Base-by-base conservation (phyloP, 1,284 basidiomycete species). In the Caloboletus firmus region DNA sequence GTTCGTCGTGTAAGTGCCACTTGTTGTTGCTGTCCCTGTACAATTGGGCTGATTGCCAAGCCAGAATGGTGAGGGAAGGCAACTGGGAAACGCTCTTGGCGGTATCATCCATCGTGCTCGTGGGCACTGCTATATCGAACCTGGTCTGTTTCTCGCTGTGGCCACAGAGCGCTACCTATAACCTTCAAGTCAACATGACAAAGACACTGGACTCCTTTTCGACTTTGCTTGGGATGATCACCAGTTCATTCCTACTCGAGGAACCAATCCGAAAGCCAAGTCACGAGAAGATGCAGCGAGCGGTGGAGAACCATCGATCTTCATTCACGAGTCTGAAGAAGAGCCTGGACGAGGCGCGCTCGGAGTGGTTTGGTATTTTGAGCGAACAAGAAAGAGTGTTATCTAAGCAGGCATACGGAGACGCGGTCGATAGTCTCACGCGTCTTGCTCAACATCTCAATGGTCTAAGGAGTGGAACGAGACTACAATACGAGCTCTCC, bases 381-480 rank as follows among this genome's bases (percentile, higher is more conserved):
- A 64, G 64, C 17, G 74, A 72, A 47, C 69, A 68, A 13, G 72
- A 72, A 3, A 72, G 76, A 54, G 77, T 66, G 61, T 74, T 74
- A 26, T 74, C 78, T 13, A 72, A 79, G 37, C 70, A 78, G 51
- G 85, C 89, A 0, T 96, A 97, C 60, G 87, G 92, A 58, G 89
- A 92, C 55, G 90, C 91, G 0, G 85, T 96, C 6, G 85, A 84
- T 52, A 88, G 85, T 59, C 77, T 98, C 64, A 94, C 90, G 56
- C 78, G 92, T 17, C 80, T 98, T 4, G 95, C 91, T 1, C 95
- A 98, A 66, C 94, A 97, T 73, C 73, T 97, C 39, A 93, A 89
- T 49, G 93, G 94, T 20, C 74, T 97, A 54, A 75, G 95, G 43
- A 87, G 89, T 55, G 90, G 93, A 0, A 93, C 89, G 3, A 80